Evolutionary conservation across 768 basidiomycete species (phyloP), one percentile per base, ranked within the genome.

Genomic region (Rhodotorula sphaerocarpa): DNA sequence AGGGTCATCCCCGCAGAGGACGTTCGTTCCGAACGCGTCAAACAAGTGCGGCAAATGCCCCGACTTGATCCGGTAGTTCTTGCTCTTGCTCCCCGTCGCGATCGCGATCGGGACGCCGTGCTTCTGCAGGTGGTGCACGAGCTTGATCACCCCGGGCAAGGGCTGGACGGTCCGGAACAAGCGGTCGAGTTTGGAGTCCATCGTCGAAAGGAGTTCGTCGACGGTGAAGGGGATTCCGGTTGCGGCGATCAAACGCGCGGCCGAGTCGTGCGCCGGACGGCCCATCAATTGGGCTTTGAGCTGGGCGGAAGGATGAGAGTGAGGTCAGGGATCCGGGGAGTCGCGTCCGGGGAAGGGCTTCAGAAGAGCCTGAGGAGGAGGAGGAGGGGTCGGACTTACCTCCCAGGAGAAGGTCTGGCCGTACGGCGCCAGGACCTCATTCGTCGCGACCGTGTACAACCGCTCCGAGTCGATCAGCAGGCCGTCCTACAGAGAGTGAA

Each of bases 321-420:
- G n/a, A n/a, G n/a, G n/a, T n/a, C n/a, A n/a, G n/a, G n/a, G n/a
- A n/a, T n/a, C n/a, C n/a, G n/a, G n/a, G n/a, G n/a, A n/a, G n/a
- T n/a, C n/a, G n/a, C n/a, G n/a, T n/a, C n/a, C n/a, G n/a, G n/a
- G n/a, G n/a, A 16, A 23, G 25, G 27, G 15, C 14, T 25, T 47
- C 46, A 47, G 27, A 25, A n/a, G n/a, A n/a, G n/a, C n/a, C n/a
- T n/a, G n/a, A n/a, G 7, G n/a, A 9, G 25, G 34, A 34, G n/a
- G 25, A 28, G 42, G 23, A 27, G 10, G 28, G 11, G 36, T 10
- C 36, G 10, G 36, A 14, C 44, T 34, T 15, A 34, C 28, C 7
- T 43, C 84, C 87, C 87, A 89, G 5, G 86, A 86, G 85, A 90
- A 87, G 65, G 81, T 76, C 64, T 83, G 84, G 31, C 86, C 87